phyloP scores from a whole-genome alignment of 148 eudicot genomes.

The Talinum fruticosum region DNA sequence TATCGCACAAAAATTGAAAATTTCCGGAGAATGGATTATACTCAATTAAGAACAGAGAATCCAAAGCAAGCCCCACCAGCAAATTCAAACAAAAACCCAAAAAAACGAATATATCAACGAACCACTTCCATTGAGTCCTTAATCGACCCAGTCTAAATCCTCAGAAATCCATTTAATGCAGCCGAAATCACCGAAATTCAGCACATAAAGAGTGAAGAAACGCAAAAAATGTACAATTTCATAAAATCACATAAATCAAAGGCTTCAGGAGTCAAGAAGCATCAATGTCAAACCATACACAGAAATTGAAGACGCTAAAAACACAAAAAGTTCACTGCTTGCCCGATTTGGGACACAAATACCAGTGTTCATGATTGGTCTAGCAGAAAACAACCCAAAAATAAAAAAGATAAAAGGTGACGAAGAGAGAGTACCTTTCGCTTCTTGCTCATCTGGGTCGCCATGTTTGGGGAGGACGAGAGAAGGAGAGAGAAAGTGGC shows the following conservation, averaged over 20 bases:
- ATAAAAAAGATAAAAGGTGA: background rate
- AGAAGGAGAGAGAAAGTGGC: background rate
- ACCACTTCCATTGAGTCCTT: background rate
- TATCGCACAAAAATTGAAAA: no score
- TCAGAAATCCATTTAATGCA: background rate
- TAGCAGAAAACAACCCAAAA: background rate
- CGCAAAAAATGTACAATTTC: background rate
- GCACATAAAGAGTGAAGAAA: background rate
- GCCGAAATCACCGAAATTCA: background rate
- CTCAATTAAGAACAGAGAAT: background rate
- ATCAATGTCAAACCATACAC: background rate
- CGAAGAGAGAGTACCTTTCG: constrained; percentile 29
- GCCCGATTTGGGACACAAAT: background rate
- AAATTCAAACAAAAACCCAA: background rate
- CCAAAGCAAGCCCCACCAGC: background rate
- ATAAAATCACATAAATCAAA: background rate
- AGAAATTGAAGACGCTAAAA: background rate
- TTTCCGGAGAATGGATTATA: no score
- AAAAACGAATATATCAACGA: background rate
- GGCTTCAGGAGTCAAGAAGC: background rate
- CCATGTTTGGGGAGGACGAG: constrained; percentile 27
- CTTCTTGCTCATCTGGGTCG: constrained; percentile 66
- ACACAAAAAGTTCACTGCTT: background rate
- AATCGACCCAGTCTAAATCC: background rate
- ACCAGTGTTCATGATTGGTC: background rate